These are phyloP conservation scores for Xylariaceae sp. DNA, from an alignment of 2,329 filamentous ascomycete genomes.

Conservation along the genomic window DNA sequence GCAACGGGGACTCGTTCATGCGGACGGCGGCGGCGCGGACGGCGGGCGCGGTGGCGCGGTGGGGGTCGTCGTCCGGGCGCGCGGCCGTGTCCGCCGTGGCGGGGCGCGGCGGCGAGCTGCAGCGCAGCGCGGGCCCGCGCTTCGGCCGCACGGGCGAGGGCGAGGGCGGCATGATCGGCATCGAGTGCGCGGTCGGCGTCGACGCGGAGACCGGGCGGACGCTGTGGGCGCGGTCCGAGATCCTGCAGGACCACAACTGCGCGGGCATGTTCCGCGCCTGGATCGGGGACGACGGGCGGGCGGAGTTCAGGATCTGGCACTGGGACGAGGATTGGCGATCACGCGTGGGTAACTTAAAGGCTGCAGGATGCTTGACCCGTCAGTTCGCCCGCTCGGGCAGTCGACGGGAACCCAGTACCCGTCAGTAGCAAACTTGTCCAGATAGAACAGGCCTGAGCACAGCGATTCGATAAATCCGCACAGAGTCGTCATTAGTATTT, in stretches of 20 bases:
- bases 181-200: slow-evolving; percentile 49
- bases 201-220: slow-evolving; percentile 34
- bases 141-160: slow-evolving; percentile 73
- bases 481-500: slow-evolving; percentile 18
- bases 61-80: slow-evolving; percentile 43
- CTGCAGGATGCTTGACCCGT: too few relatives aligned
- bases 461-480: slow-evolving; percentile 5
- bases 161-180: slow-evolving; percentile 78
- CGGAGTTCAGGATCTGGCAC: slow-evolving; percentile 52
- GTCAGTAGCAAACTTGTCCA: too few relatives aligned
- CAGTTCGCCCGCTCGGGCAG: too few relatives aligned
- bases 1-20: slow-evolving; percentile 84
- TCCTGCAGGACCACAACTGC: slow-evolving; percentile 77
- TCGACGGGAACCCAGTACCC: too few relatives aligned
- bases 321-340: slow-evolving; percentile 27
- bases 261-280: slow-evolving; percentile 83
- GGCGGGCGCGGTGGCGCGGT: slow-evolving; percentile 64
- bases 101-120: slow-evolving; percentile 65
- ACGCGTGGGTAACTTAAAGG: too few relatives aligned
- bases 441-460: too few relatives aligned
- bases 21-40: slow-evolving; percentile 64
- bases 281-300: slow-evolving; percentile 53
- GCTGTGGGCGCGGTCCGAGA: slow-evolving; percentile 35
- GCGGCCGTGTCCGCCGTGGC: slow-evolving; percentile 57
- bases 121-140: slow-evolving; percentile 64